Base-by-base conservation (phyloP, 768 basidiomycete species). In the Lepiota brunneoincarnata region DNA sequence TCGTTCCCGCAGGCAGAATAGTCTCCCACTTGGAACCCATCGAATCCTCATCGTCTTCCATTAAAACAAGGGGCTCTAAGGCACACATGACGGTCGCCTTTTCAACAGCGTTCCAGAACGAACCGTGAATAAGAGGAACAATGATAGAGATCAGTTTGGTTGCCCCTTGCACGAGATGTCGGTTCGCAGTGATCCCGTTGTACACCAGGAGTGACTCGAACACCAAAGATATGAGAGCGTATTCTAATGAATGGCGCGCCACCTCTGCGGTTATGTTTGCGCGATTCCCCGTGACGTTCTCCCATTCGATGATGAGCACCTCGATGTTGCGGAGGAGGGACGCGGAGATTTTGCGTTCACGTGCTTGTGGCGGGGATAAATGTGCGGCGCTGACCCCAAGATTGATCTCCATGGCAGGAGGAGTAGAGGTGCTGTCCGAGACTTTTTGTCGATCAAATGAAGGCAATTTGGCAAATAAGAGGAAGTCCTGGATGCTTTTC, bases 271-370 rank as follows among this genome's bases (percentile, higher is more conserved):
- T 81, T 20, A 77, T 74, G 54, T 73, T 72, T 11, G 60, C 70
- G 18, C 67, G 69, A 21, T 64, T 64, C 6, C 63, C 68, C 15
- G 58, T 58, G 2, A 59, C 23, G 4, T 55, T 42, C 38, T 82
- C 79, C 82, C 82, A 83, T 38, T 81, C 79, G 1, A 57, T 56
- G 20, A 61, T 46, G 14, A 86, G 63, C 2, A 75, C 68, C 45
- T 88, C 84, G 20, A 92, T 70, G 2, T 78, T 73, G 59, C 83
- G 83, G n/a, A 80, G 64, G 4, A 95, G 67, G 59, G 87, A 87
- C 0, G 73, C 63, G 0, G 84, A 87, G 18, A 86, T 64, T 56
- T 79, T 82, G 47, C 83, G 74, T 63, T 91, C 89, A 44, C 83
- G 78, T 7, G 75, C 74, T 31, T 75, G 69, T 28, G 86, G 81